Base-by-base conservation (phyloP, 2,329 filamentous ascomycete species). In the Cladosporium halotolerans region DNA sequence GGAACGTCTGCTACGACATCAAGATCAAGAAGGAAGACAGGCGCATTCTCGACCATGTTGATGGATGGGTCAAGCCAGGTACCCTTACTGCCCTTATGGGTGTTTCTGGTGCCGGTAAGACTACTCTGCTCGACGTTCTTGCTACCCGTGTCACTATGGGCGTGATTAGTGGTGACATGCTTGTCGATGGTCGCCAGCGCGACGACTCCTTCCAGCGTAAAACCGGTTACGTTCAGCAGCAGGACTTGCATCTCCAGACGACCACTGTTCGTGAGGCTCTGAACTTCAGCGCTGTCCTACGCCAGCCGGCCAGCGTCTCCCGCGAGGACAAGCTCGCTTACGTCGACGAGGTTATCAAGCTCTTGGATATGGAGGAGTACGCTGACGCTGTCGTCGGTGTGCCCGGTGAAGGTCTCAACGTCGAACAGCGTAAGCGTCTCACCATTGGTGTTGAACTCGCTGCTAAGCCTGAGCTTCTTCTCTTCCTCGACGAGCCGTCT, bases 381-480 rank as follows among this genome's bases (percentile, higher is more conserved):
- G 89, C 91, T 11, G 90, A 95, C 67, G 91, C 91, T 13, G 79
- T 96, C 42, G 89, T 96, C 52, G 92, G 91, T 77, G 86, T 95
- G 28, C 88, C 89, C 5, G 90, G 91, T 57, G 88, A 95, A 75
- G 90, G 89, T 71, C 79, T 89, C 36, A 88, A 88, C 65, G 78
- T 73, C 18, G 82, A 84, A 66, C 82, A 85, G 66, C 76, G 82
- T 14, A 85, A 85, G 67, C 86, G 89, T 63, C 79, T 96, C 6
- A 96, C 91, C 0, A 96, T 97, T 58, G 92, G 89, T 71, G 91
- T 97, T n/a, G 92, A 97, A 68, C 79, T 97, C 19, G 91, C 89
- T 40, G 92, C 92, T 6, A 96, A 93, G 74, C 92, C 92, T 5
- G 84, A 89, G 39, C 78, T 96, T 49, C 79, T 96, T 57, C 82